Percentiles rank a stretch among this genome's conserved stretches.
Conservation (phyloP, 2,329 filamentous ascomycete species). For the Pseudogymnoascus sp. region DNA sequence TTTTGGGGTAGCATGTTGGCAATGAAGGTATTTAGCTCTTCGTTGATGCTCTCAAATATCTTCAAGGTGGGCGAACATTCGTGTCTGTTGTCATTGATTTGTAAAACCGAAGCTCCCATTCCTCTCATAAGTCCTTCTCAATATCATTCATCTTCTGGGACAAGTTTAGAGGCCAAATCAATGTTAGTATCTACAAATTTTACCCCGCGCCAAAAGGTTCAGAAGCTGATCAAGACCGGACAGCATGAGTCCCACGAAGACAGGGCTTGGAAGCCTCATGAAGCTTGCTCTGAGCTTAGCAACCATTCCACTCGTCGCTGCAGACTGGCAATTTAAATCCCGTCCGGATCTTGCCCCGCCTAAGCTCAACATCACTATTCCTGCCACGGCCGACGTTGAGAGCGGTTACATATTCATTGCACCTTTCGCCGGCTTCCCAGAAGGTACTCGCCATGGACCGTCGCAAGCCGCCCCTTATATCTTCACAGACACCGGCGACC, state of each 20-base stretch:
- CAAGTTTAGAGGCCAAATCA: not conserved
- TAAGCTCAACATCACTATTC: conserved; percentile 36
- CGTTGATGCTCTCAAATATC: not conserved
- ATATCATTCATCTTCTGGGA: not conserved
- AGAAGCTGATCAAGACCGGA: not conserved
- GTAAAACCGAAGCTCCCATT: not conserved
- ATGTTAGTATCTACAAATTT: not conserved
- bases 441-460: conserved; percentile 36
- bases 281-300: not conserved
- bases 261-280: not conserved
- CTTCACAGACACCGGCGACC: conserved; percentile 43
- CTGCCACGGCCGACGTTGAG: conserved; percentile 32
- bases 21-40: conserved; percentile 1
- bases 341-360: conserved; percentile 39
- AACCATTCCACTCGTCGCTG: conserved; percentile 16
- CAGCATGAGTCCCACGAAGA: not conserved
- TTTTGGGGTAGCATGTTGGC: not conserved
- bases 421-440: conserved; percentile 30
- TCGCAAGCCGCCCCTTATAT: conserved; percentile 47
- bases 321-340: conserved; percentile 40
- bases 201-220: not conserved
- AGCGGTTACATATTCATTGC: conserved; percentile 37
- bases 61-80: not conserved
- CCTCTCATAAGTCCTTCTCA: not conserved
- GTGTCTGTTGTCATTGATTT: not conserved